Conservation (phyloP, 192 early-diverging fungal species). For the Coemansia sp. region DNA sequence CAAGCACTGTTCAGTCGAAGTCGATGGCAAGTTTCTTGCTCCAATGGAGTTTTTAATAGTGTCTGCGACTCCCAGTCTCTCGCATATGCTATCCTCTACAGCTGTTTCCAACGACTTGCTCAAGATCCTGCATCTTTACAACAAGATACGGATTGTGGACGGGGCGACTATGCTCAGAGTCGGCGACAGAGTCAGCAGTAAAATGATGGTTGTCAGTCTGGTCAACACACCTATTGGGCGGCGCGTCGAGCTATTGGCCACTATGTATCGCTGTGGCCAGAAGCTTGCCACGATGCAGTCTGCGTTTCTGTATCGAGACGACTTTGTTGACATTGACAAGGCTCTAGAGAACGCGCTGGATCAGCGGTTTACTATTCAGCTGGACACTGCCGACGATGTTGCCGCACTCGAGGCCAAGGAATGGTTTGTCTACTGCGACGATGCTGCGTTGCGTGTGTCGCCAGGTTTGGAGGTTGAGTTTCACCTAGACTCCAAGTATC, state of each 20-base stretch:
- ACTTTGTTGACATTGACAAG: constrained; percentile 65
- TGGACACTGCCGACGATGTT: constrained; percentile 70
- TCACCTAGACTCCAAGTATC: constrained; percentile 66
- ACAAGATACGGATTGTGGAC: constrained; percentile 73
- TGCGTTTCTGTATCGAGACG: constrained; percentile 79
- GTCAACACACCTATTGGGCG: constrained; percentile 80
- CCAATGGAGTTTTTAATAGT: constrained; percentile 90
- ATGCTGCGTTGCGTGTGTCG: constrained; percentile 32
- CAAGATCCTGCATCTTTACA: constrained; percentile 78
- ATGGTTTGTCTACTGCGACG: constrained; percentile 65
- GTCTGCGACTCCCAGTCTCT: constrained; percentile 73
- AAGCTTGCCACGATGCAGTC: constrained; percentile 69
- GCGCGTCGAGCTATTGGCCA: constrained; percentile 71
- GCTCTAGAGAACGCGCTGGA: constrained; percentile 72
- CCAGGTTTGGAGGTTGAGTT: constrained; percentile 69
- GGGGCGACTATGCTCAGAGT: constrained; percentile 58
- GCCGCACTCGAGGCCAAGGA: constrained; percentile 77
- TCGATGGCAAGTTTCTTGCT: constrained; percentile 55
- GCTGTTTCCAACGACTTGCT: constrained; percentile 82
- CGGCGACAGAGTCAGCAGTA: constrained; percentile 72
- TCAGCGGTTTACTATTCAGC: constrained; percentile 62
- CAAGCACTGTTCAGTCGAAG: constrained; percentile 43
- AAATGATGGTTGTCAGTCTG: constrained; percentile 69
- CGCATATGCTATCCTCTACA: constrained; percentile 78
- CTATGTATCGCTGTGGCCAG: constrained; percentile 55